Percentiles rank a stretch among this genome's conserved stretches.
phyloP scores from a whole-genome alignment of 148 eudicot genomes.

The Rhododendron vialii region DNA sequence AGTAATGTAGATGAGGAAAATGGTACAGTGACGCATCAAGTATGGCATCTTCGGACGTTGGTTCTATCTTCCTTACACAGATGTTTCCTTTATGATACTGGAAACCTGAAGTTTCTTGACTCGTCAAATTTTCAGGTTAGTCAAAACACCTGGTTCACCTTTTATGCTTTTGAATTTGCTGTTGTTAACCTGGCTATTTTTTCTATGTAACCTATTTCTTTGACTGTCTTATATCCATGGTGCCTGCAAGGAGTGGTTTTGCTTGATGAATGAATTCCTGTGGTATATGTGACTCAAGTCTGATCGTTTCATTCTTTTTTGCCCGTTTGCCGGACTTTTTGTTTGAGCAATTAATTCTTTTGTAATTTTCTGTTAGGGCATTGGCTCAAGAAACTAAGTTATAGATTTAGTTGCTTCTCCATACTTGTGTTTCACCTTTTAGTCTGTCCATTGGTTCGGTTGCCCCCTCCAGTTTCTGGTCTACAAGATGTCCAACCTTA shows the following conservation, averaged over 20 bases:
- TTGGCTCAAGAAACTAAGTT: neutral
- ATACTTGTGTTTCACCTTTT: neutral
- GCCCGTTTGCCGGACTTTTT: neutral
- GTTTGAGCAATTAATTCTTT: neutral
- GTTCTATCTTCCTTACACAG: conserved; percentile 78
- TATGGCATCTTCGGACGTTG: conserved; percentile 78
- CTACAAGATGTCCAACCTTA: neutral
- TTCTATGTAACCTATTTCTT: neutral
- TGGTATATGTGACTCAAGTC: neutral
- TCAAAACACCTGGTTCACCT: neutral
- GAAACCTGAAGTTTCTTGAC: conserved; percentile 68
- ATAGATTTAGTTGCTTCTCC: conserved; percentile 1
- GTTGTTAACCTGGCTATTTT: neutral
- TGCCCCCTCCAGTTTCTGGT: neutral
- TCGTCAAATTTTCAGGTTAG: conserved; percentile 68
- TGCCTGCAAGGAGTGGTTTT: neutral
- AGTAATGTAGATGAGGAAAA: conserved; percentile 19
- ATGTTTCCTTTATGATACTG: conserved; percentile 81
- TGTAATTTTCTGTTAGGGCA: neutral
- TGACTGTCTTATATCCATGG: neutral
- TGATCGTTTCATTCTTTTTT: neutral
- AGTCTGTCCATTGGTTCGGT: neutral
- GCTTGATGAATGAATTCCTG: neutral
- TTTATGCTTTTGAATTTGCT: neutral
- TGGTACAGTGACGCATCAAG: conserved; percentile 26